These are phyloP conservation scores for Rhizophagus prolifer DNA, from an alignment of 192 early-diverging fungal species.

Conservation along the genomic window DNA sequence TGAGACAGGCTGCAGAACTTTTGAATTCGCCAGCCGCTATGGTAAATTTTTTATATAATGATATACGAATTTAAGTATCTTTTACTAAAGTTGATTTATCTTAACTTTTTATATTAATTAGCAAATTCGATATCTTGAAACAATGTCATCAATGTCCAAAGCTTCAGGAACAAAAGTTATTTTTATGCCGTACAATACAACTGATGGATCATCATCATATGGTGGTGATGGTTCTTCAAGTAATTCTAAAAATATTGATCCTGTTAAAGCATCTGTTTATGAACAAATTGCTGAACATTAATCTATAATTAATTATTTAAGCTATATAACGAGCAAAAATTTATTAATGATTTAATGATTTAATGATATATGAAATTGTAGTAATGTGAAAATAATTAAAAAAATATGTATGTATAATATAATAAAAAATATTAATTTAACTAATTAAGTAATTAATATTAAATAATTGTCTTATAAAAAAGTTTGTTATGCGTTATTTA, in stretches of 20 bases:
- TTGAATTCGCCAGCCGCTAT: constrained; percentile 78
- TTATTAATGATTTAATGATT: too few relatives aligned
- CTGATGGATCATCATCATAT: neutral
- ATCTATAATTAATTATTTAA: neutral
- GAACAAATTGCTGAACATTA: neutral
- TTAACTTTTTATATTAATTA: constrained; percentile 23
- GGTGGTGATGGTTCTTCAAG: too few relatives aligned
- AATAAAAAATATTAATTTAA: too few relatives aligned
- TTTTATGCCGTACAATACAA: constrained; percentile 56
- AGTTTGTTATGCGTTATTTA: too few relatives aligned
- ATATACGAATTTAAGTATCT: neutral
- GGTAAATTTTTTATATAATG: constrained; percentile 15
- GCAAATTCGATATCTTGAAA: constrained; percentile 92
- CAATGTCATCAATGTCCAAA: constrained; percentile 75
- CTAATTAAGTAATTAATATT: too few relatives aligned
- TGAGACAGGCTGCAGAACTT: constrained; percentile 92
- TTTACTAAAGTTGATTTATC: neutral
- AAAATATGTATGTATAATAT: too few relatives aligned
- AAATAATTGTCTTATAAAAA: too few relatives aligned
- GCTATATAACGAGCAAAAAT: too few relatives aligned
- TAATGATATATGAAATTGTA: too few relatives aligned
- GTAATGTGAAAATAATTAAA: too few relatives aligned
- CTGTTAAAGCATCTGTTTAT: neutral
- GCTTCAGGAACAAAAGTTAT: constrained; percentile 70
- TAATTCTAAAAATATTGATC: neutral